These are phyloP conservation scores for Balamuthia mandrillaris DNA, from an alignment of 208 protist genomes.

Conservation along the genomic window DNA sequence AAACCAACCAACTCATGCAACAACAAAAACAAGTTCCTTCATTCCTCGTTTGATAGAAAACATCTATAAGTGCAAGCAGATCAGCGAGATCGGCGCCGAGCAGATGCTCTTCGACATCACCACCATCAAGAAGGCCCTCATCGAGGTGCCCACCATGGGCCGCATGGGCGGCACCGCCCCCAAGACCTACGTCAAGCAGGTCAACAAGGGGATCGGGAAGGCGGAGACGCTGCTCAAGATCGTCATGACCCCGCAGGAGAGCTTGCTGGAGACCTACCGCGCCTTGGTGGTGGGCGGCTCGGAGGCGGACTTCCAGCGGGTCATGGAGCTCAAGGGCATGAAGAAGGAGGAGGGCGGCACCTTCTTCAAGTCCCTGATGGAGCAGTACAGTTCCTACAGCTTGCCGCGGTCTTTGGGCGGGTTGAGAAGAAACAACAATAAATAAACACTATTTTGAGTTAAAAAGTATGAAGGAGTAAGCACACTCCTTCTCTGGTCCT, in stretches of 20 bases:
- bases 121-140: conserved; percentile 28
- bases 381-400: conserved; percentile 15
- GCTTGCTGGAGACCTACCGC: conserved; percentile 49
- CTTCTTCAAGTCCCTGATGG: conserved; percentile 20
- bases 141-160: not conserved
- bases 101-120: conserved; percentile 48
- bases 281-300: conserved; percentile 28
- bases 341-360: conserved; percentile 37
- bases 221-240: conserved; percentile 51
- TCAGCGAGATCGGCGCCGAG: conserved; percentile 48
- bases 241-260: conserved; percentile 9
- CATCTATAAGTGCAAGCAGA: conserved; percentile 53
- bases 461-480: no score
- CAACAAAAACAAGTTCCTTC: conserved; percentile 4
- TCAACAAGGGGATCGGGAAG: conserved; percentile 45
- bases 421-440: no score
- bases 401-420: no score
- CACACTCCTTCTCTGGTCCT: no score
- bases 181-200: conserved; percentile 29
- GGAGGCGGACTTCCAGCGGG: conserved; percentile 53
- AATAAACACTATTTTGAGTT: no score
- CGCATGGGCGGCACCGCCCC: not conserved
- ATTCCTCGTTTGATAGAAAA: conserved; percentile 24
- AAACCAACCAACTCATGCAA: no score
- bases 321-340: conserved; percentile 60